Base-by-base conservation (phyloP, 805 yeast genomes). In the Clavispora fructus region DNA sequence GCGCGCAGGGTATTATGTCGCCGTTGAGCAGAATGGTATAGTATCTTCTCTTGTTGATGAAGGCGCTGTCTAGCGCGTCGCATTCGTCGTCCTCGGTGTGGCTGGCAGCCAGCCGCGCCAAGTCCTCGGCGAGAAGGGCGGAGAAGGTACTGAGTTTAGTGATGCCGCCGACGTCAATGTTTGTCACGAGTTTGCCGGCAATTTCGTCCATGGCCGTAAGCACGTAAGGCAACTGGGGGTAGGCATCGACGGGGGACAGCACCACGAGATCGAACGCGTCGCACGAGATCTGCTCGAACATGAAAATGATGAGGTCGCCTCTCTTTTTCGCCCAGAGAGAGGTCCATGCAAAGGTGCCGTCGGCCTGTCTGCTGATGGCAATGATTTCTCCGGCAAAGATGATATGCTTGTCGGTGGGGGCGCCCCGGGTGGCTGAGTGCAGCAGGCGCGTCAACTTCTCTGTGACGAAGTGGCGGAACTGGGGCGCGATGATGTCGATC, bases 271-370 rank as follows among this genome's bases (percentile, higher is more conserved):
- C 63, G 35, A 61, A 59, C 0, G 65, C 65, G 55, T 72, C 75
- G 51, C 77, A 71, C 5, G 72, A 87, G 27, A 90, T 88, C 59
- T 88, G 94, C 58, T 90, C 96, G 59, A 91, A 83, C 69, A 88
- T 88, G 69, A 94, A 83, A 42, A 89, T 84, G 44, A 90, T 75
- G 45, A 87, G 64, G 39, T 79, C 79, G 4, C 83, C 83, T 53
- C 83, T 81, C 48, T 80, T 71, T 57, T 90, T 90, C 0, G 94
- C 95, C 97, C 97, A 92, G 46, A 91, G 64, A 0, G 96, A 86
- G 10, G 96, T 90, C 86, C 95, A 83, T 0, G 91, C 86, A 48
- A 78, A 69, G 27, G 76, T 76, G 41, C 75, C 76, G 41, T 68
- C 74, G 14, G 86, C 85, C 12, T 83, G 80, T 54, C 88, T 76